A percentile compares a stretch with the other conserved stretches of the same genome.
Evolutionary conservation across 1,284 basidiomycete genomes (phyloP).

Genomic region (Exobasidium cylindrosporum): DNA sequence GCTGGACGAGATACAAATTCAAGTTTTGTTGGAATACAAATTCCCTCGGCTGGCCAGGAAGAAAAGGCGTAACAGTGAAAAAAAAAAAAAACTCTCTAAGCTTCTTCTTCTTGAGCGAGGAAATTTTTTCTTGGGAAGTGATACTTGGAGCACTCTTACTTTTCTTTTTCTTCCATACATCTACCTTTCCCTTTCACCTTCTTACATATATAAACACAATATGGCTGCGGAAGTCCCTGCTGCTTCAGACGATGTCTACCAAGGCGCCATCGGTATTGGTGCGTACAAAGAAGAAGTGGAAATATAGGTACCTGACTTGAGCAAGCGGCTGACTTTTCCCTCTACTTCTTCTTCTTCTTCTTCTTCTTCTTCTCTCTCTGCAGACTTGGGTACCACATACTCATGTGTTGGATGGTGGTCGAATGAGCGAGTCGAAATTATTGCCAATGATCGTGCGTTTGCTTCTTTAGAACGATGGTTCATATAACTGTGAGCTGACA

Average conservation of each 20-base stretch:
- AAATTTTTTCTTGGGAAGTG: background rate
- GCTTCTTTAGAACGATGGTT: background rate
- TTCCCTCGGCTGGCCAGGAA: background rate
- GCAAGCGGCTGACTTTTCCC: background rate
- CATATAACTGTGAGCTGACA: background rate
- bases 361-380: background rate
- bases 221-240: constrained; percentile 54
- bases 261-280: constrained; percentile 92
- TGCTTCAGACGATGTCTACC: constrained; percentile 72
- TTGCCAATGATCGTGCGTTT: constrained; percentile 57
- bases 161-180: background rate
- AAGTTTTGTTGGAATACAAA: constrained; percentile 14
- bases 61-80: background rate
- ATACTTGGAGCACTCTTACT: background rate
- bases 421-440: constrained; percentile 54
- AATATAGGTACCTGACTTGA: background rate
- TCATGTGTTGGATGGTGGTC: constrained; percentile 64
- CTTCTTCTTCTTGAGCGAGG: constrained; percentile 2
- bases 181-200: constrained; percentile 27
- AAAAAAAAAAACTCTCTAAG: background rate
- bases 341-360: background rate
- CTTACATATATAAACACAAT: constrained; percentile 32
- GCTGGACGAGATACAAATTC: no score
- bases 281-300: constrained; percentile 27
- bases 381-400: constrained; percentile 71